phyloP scores from a whole-genome alignment of 1,284 basidiomycete species.

The Sphagnurus paluster region DNA sequence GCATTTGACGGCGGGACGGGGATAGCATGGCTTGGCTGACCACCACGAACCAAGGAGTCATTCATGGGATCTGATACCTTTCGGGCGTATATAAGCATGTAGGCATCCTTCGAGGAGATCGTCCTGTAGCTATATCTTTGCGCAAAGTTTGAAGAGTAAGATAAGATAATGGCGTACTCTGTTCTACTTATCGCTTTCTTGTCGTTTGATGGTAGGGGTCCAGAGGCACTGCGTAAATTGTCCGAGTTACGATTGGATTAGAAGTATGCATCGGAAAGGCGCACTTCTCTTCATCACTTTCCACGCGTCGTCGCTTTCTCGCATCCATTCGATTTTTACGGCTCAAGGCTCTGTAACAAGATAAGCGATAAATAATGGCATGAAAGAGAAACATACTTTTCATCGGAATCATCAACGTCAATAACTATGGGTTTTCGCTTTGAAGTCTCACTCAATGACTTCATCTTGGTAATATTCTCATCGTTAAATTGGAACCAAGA shows the following conservation, averaged over 20 bases:
- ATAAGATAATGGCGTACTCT: slow-evolving; percentile 4
- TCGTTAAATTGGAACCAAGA: slow-evolving; percentile 94
- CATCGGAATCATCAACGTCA: slow-evolving; percentile 24
- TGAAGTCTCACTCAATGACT: slow-evolving; percentile 40
- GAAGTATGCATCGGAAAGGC: slow-evolving; percentile 29
- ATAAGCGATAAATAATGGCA: slow-evolving; percentile 5
- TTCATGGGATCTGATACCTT: slow-evolving; percentile 22
- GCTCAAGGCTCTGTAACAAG: slow-evolving; percentile 20
- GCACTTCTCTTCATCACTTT: slow-evolving; percentile 58
- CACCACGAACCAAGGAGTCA: neutral
- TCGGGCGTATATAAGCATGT: slow-evolving; percentile 88
- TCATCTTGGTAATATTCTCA: slow-evolving; percentile 68
- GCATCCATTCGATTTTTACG: slow-evolving; percentile 29
- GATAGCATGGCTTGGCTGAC: neutral
- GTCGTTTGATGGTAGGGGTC: neutral
- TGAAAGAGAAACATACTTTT: slow-evolving; percentile 13
- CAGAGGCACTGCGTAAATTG: neutral
- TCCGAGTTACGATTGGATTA: neutral
- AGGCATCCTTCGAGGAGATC: slow-evolving; percentile 79
- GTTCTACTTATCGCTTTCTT: neutral
- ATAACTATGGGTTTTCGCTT: slow-evolving; percentile 8
- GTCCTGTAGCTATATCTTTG: slow-evolving; percentile 12
- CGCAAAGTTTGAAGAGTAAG: neutral
- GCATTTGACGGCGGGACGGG: slow-evolving; percentile 53
- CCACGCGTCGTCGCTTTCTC: slow-evolving; percentile 50